Percentiles rank a stretch among this genome's conserved stretches.
Conservation (phyloP, 495 filamentous ascomycete species). For the Annulohypoxylon bovei region DNA sequence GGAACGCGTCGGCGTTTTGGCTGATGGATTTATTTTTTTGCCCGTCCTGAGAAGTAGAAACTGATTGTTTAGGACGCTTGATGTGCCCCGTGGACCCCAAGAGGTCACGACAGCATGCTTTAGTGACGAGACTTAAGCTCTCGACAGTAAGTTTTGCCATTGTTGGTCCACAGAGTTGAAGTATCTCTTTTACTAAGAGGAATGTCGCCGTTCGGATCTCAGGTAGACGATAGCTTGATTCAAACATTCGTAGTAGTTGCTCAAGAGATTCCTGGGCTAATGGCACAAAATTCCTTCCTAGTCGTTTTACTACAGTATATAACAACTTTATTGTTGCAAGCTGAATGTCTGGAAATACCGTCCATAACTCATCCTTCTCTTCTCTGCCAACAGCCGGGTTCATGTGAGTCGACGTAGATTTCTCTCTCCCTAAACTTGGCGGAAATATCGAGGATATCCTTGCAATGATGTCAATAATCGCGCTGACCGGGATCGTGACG, state of each 20-base stretch:
- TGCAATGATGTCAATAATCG: constrained; percentile 70
- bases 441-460: constrained; percentile 74
- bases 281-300: constrained; percentile 63
- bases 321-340: constrained; percentile 70
- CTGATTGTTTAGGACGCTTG: constrained; percentile 38
- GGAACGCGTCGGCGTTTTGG: constrained; percentile 55
- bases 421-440: constrained; percentile 52
- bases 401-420: constrained; percentile 54
- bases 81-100: constrained; percentile 57
- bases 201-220: constrained; percentile 71
- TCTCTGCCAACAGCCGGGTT: constrained; percentile 77
- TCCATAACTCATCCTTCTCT: constrained; percentile 79
- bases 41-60: constrained; percentile 39
- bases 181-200: constrained; percentile 61
- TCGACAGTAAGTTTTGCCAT: constrained; percentile 69
- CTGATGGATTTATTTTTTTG: constrained; percentile 46
- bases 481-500: constrained; percentile 71
- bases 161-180: constrained; percentile 69
- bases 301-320: constrained; percentile 59
- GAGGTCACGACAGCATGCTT: constrained; percentile 71
- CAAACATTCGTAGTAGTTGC: constrained; percentile 74
- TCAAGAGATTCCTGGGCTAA: constrained; percentile 69
- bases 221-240: constrained; percentile 65
- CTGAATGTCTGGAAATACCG: constrained; percentile 77
- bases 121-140: constrained; percentile 66